phyloP scores from a whole-genome alignment of 306 rosid species.

The Oemleria cerasiformis region DNA sequence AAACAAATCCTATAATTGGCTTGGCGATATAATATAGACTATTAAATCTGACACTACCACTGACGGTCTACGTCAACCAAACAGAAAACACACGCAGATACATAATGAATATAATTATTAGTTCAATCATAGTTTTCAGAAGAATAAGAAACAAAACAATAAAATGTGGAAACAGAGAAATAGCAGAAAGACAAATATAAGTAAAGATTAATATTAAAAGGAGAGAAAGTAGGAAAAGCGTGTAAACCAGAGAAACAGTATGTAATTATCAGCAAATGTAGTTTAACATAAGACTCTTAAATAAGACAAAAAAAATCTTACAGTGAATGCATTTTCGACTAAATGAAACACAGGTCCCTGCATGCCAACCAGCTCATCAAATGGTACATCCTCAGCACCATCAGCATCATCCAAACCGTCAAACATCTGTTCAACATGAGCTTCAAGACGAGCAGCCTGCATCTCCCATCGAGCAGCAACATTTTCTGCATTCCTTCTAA shows the following conservation, averaged over 20 bases:
- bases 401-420: constrained; percentile 98
- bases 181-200: neutral
- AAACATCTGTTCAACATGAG: constrained; percentile 98
- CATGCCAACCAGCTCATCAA: constrained; percentile 99
- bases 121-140: neutral
- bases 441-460: constrained; percentile 99
- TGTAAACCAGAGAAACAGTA: neutral
- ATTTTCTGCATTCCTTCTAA: constrained; percentile 93
- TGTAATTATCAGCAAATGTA: neutral
- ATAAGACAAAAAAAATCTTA: constrained; percentile 36
- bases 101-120: neutral
- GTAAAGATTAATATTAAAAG: neutral
- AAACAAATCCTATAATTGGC: neutral
- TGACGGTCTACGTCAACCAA: neutral
- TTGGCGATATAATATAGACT: neutral
- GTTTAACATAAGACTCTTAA: neutral
- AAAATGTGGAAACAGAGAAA: neutral
- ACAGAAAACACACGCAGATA: neutral
- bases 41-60: neutral
- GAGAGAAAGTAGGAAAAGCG: neutral
- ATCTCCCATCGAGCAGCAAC: constrained; percentile 98
- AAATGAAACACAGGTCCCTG: constrained; percentile 99
- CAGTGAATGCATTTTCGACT: constrained; percentile 98
- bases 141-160: neutral
- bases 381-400: constrained; percentile 99